These are phyloP conservation scores for Pyrus communis DNA, from an alignment of 306 rosid genomes.

Conservation along the genomic window DNA sequence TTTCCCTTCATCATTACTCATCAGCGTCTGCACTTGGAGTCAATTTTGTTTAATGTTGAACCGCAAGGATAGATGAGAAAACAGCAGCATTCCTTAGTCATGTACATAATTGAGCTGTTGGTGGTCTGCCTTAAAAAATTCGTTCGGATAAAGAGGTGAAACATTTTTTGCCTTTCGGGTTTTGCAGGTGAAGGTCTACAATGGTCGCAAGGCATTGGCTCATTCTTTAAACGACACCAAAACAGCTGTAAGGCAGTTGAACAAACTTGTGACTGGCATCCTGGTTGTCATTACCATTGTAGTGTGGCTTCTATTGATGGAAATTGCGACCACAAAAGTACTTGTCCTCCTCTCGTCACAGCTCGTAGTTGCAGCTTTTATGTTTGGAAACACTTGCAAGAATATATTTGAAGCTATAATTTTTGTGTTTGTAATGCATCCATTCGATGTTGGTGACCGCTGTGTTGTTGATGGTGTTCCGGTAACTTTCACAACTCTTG, in stretches of 20 bases:
- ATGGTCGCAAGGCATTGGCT: constrained; percentile 75
- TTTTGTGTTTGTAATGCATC: constrained; percentile 94
- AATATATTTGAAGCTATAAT: constrained; percentile 77
- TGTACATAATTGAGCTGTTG: background rate
- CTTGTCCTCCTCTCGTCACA: constrained; percentile 72
- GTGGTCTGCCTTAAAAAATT: background rate
- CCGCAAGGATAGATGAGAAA: background rate
- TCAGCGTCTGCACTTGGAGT: background rate
- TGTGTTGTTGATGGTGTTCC: constrained; percentile 74
- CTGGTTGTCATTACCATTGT: constrained; percentile 39
- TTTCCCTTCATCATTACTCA: background rate
- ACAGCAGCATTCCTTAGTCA: background rate
- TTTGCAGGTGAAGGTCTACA: constrained; percentile 72
- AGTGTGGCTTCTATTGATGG: constrained; percentile 85
- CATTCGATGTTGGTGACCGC: constrained; percentile 92
- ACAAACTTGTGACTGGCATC: constrained; percentile 57
- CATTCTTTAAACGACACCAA: constrained; percentile 83
- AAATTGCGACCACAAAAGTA: constrained; percentile 80
- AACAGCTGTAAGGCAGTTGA: constrained; percentile 80
- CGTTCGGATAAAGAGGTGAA: background rate
- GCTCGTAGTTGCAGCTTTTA: constrained; percentile 62
- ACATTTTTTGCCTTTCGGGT: background rate
- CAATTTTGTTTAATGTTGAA: background rate
- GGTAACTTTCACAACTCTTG: constrained; percentile 35
- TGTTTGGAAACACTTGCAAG: constrained; percentile 94